These are phyloP conservation scores for Mytilinidion resinicola DNA, from an alignment of 495 filamentous ascomycete species.

Conservation along the genomic window DNA sequence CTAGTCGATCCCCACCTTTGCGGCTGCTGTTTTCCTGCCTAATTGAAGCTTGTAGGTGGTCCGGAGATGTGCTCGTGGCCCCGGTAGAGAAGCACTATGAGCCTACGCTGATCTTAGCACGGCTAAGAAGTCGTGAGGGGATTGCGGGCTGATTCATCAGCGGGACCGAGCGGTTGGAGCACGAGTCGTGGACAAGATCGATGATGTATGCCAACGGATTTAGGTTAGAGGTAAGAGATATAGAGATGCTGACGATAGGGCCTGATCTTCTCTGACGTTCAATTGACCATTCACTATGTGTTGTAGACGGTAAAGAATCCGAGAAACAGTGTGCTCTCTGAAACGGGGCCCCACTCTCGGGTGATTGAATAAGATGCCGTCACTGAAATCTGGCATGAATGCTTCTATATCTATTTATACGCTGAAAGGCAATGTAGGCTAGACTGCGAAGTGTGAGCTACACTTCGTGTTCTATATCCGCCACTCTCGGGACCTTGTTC, in stretches of 20 bases:
- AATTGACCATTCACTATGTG: too few species aligned
- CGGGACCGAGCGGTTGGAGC: too few species aligned
- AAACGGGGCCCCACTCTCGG: too few species aligned
- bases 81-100: not conserved
- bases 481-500: constrained; percentile 30
- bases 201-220: too few species aligned
- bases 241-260: too few species aligned
- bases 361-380: too few species aligned
- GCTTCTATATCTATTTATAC: not conserved
- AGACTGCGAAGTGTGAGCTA: not conserved
- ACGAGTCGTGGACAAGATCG: too few species aligned
- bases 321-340: too few species aligned
- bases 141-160: not conserved
- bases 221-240: too few species aligned
- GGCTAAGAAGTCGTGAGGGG: not conserved
- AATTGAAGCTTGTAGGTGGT: not conserved
- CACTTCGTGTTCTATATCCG: constrained; percentile 36
- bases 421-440: not conserved
- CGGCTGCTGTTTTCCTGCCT: constrained; percentile 4
- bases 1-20: constrained; percentile 1
- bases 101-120: not conserved
- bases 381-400: not conserved
- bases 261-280: too few species aligned
- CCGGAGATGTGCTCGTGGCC: not conserved
- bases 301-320: too few species aligned